Percentiles rank a stretch among this genome's conserved stretches.
Conservation (phyloP, 768 basidiomycete species). For the Hebeloma cylindrosporum region DNA sequence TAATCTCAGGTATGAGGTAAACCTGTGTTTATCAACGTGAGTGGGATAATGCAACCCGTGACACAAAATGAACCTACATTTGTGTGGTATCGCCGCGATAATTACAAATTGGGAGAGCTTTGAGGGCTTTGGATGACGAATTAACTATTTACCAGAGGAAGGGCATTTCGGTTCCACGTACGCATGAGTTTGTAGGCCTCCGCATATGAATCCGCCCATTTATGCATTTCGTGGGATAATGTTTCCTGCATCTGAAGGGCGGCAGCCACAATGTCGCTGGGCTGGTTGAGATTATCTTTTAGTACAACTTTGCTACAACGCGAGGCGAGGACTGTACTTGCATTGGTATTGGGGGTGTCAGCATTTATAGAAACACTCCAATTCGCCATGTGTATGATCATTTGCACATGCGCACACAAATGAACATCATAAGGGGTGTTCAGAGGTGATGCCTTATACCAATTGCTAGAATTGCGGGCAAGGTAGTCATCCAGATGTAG, state of each 20-base stretch:
- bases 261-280: slow-evolving; percentile 31
- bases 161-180: slow-evolving; percentile 23
- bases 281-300: slow-evolving; percentile 23
- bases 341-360: not conserved
- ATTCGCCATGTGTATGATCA: slow-evolving; percentile 48
- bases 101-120: slow-evolving; percentile 43
- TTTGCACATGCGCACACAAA: slow-evolving; percentile 52
- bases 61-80: slow-evolving; percentile 30
- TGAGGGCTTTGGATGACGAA: not conserved
- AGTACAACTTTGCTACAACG: no score
- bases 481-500: slow-evolving; percentile 60
- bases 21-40: slow-evolving; percentile 32
- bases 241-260: slow-evolving; percentile 39
- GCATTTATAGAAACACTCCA: slow-evolving; percentile 35
- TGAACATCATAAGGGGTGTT: slow-evolving; percentile 46
- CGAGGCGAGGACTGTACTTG: no score
- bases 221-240: slow-evolving; percentile 36
- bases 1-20: slow-evolving; percentile 53
- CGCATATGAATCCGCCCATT: slow-evolving; percentile 43
- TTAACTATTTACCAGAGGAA: not conserved
- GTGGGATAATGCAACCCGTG: not conserved
- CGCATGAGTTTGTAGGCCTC: slow-evolving; percentile 36
- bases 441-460: slow-evolving; percentile 45
- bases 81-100: slow-evolving; percentile 46
- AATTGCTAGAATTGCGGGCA: slow-evolving; percentile 49